Percentiles rank a stretch among this genome's conserved stretches.
Evolutionary conservation across 2,329 filamentous ascomycete genomes (phyloP).

Genomic region (Fusarium tanahbumbuense): DNA sequence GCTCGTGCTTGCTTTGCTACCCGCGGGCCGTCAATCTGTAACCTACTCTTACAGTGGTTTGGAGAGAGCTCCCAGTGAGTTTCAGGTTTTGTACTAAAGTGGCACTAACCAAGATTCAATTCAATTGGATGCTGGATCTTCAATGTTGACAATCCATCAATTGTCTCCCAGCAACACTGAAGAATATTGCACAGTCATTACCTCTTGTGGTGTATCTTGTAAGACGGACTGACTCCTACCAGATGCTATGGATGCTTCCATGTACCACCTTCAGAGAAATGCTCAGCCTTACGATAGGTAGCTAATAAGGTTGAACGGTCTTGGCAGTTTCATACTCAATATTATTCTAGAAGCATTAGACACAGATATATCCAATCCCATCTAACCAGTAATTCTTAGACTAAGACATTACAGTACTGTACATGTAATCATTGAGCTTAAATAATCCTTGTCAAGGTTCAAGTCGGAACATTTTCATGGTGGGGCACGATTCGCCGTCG

Average conservation of each 20-base stretch:
- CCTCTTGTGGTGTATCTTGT: not conserved
- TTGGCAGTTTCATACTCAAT: not conserved
- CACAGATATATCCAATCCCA: not conserved
- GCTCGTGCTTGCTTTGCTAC: conserved; percentile 33
- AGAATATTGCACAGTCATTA: not conserved
- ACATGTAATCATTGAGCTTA: conserved; percentile 5
- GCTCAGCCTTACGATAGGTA: not conserved
- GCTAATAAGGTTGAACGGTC: not conserved
- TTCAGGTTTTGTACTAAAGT: not conserved
- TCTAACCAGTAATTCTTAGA: not conserved
- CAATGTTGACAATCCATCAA: not conserved
- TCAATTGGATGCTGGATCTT: not conserved
- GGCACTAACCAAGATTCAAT: not conserved
- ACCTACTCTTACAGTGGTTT: conserved; percentile 27
- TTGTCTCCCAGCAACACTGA: not conserved
- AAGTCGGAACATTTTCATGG: conserved; percentile 31
- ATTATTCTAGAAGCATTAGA: not conserved
- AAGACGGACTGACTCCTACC: not conserved
- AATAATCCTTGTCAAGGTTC: conserved; percentile 18
- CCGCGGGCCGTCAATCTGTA: not conserved
- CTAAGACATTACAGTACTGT: not conserved
- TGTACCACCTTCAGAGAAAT: not conserved
- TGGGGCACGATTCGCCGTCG: conserved; percentile 36
- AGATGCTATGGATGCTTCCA: not conserved
- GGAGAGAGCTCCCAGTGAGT: conserved; percentile 1